Conservation (phyloP, 139 green algal genomes). For the Mychonastes homosphaera region DNA sequence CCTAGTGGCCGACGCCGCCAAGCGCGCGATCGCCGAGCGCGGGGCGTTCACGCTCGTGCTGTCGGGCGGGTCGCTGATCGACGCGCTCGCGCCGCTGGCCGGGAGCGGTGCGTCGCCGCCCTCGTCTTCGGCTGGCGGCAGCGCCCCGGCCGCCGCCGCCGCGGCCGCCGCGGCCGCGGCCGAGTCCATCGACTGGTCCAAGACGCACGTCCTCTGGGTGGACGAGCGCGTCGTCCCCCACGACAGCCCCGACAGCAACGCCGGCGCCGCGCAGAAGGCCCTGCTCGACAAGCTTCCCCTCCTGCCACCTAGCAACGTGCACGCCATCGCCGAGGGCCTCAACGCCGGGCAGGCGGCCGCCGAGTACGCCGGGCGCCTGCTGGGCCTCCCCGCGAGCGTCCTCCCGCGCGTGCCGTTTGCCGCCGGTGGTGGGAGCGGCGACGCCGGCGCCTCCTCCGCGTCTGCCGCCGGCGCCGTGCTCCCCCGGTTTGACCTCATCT, state of each 20-base stretch:
- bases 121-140: not conserved
- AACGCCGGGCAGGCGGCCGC: conserved; percentile 35
- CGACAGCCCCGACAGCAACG: conserved; percentile 58
- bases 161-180: conserved; percentile 30
- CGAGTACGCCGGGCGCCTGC: conserved; percentile 59
- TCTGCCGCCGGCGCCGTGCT: conserved; percentile 23
- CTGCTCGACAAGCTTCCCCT: conserved; percentile 38
- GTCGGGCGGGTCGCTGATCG: conserved; percentile 27
- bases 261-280: conserved; percentile 51
- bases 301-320: not conserved
- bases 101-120: not conserved
- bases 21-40: conserved; percentile 49
- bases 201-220: conserved; percentile 69
- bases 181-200: conserved; percentile 49
- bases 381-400: conserved; percentile 35
- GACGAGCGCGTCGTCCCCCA: conserved; percentile 82
- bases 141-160: too few relatives aligned
- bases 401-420: conserved; percentile 35
- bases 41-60: conserved; percentile 75
- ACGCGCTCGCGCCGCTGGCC: not conserved
- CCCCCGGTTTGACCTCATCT: conserved; percentile 79
- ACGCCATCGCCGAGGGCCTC: conserved; percentile 41
- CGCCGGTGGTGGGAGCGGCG: not conserved
- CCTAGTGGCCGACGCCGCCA: conserved; percentile 36
- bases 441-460: not conserved